Conservation (phyloP, 1,284 basidiomycete species). For the Thecaphora frezii region DNA sequence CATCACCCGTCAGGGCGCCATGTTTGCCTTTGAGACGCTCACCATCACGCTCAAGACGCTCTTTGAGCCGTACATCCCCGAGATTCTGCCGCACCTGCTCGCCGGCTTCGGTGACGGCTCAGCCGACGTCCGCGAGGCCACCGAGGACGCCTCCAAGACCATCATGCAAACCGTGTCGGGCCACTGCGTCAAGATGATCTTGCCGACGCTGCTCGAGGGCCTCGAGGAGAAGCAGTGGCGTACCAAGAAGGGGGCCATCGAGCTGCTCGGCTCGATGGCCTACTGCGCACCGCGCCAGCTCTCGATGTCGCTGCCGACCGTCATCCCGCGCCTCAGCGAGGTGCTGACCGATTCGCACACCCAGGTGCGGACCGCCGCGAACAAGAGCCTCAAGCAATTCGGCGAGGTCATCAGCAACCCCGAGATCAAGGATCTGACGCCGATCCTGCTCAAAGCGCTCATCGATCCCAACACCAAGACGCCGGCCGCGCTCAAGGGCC, state of each 20-base stretch:
- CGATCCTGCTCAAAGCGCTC: constrained; percentile 89
- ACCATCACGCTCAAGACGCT: constrained; percentile 80
- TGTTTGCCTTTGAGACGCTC: constrained; percentile 89
- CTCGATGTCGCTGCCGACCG: constrained; percentile 89
- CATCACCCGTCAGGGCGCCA: constrained; percentile 85
- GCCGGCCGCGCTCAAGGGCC: constrained; percentile 74
- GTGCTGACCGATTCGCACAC: constrained; percentile 96
- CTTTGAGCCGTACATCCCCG: constrained; percentile 90
- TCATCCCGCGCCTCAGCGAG: constrained; percentile 90
- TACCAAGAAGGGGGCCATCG: constrained; percentile 96
- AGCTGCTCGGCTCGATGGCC: constrained; percentile 97
- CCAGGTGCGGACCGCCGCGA: constrained; percentile 89
- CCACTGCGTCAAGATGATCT: constrained; percentile 78
- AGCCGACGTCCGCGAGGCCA: constrained; percentile 89
- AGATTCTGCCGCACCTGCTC: constrained; percentile 82
- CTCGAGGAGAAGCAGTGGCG: constrained; percentile 99
- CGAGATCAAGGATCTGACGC: constrained; percentile 88
- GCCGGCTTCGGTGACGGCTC: constrained; percentile 86
- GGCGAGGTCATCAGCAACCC: constrained; percentile 69
- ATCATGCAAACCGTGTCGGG: constrained; percentile 85
- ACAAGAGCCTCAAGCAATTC: constrained; percentile 94
- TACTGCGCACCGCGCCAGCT: constrained; percentile 96
- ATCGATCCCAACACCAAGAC: constrained; percentile 91
- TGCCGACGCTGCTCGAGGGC: constrained; percentile 85
- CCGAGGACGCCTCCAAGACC: constrained; percentile 85